phyloP scores from a whole-genome alignment of 768 basidiomycete genomes.

The Gymnopilus dilepis region DNA sequence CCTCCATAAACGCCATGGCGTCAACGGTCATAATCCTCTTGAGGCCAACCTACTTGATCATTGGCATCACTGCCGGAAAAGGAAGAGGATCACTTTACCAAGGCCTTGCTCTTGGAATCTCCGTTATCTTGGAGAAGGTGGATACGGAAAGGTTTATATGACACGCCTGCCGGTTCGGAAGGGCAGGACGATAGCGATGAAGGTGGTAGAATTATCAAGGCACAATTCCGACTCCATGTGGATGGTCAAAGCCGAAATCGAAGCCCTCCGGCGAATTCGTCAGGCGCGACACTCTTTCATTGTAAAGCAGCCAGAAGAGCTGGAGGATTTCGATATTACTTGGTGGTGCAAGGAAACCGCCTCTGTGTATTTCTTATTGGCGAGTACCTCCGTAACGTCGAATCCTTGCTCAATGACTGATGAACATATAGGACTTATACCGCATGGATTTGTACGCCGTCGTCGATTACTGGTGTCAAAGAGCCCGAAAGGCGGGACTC shows the following conservation, averaged over 20 bases:
- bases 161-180: background rate
- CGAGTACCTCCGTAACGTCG: background rate
- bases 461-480: background rate
- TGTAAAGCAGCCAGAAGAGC: background rate
- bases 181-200: background rate
- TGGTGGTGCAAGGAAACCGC: slow-evolving; percentile 3
- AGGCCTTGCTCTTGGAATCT: background rate
- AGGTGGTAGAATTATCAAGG: background rate
- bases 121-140: background rate
- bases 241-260: background rate
- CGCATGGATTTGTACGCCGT: background rate
- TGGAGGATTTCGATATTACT: background rate
- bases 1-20: background rate
- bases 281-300: background rate
- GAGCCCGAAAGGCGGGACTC: too few relatives aligned
- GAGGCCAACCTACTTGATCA: too few relatives aligned
- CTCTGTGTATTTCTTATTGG: background rate
- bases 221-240: background rate
- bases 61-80: too few relatives aligned
- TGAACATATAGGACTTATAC: background rate
- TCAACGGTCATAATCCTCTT: too few relatives aligned
- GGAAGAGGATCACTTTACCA: background rate
- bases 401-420: background rate
- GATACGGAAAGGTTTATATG: background rate
- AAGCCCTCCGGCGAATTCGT: background rate